Evolutionary conservation across 202 grass and related monocot genomes (phyloP), one percentile per base, ranked within the genome.

Genomic region (Schoenoplectus tabernaemontani): DNA sequence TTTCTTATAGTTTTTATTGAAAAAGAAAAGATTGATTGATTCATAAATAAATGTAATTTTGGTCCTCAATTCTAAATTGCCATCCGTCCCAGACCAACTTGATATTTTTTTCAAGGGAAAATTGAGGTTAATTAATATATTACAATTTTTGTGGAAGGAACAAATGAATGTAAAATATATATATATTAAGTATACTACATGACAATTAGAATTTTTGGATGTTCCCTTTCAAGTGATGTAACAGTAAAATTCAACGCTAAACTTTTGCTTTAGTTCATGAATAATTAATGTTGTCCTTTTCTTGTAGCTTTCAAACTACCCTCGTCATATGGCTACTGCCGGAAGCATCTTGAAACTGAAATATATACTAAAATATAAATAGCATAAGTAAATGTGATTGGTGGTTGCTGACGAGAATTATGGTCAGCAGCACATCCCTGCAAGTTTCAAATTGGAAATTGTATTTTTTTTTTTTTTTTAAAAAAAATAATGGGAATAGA

Each of bases 271-370:
- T 28, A 78, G 34, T 50, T 43, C 58, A 79, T 79, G 58, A 79
- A 41, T 22, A 76, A n/a, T n/a, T 77, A 28, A 78, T 78, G 7
- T 37, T 10, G 17, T 44, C 38, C 20, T 47, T 79, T 79, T 79
- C 38, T 79, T 79, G 77, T 79, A 46, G 77, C 38, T 38, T 56
- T 79, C 77, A 79, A 79, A 79, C 23, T 79, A 30, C 20, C 17
- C 30, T 60, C 76, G 32, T 79, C 77, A 79, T 56, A 64, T 63
- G 59, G 56, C 58, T 58, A 79, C 28, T 64, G 39, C 59, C 24
- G 20, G 77, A 79, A 79, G 77, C 58, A 79, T 79, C 77, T 79
- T 79, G 77, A 79, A 79, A 64, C 56, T 50, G 54, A 78, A 43
- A 78, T 59, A 58, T 59, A 79, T 61, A 79, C 1, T 63, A 47